Conservation (phyloP, 2,329 filamentous ascomycete species). For the Fusarium vanettenii region DNA sequence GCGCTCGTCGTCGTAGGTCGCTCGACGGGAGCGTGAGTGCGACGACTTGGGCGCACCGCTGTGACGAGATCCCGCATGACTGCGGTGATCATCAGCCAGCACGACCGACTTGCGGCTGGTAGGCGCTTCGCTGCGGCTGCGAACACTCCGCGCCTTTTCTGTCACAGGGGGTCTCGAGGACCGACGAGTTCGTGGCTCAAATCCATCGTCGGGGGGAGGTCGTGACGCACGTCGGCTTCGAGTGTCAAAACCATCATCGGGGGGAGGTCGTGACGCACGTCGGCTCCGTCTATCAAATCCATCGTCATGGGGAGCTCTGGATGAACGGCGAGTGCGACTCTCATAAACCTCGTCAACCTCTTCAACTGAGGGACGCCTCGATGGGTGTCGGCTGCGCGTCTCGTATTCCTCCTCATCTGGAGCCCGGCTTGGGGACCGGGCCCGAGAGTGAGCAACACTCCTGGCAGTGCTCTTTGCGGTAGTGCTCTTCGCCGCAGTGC, state of each 20-base stretch:
- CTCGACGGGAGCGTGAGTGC: slow-evolving; percentile 38
- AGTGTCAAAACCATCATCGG: slow-evolving; percentile 48
- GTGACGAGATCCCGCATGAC: slow-evolving; percentile 53
- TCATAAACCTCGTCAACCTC: slow-evolving; percentile 32
- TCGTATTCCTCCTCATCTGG: slow-evolving; percentile 48
- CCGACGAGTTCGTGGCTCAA: slow-evolving; percentile 54
- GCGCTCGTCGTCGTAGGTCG: slow-evolving; percentile 49
- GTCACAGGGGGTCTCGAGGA: slow-evolving; percentile 50
- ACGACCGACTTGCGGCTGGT: slow-evolving; percentile 41
- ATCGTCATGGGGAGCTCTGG: slow-evolving; percentile 24
- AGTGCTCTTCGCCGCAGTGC: slow-evolving; percentile 25
- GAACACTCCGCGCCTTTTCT: slow-evolving; percentile 44
- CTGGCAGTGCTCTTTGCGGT: slow-evolving; percentile 34
- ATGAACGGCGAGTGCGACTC: slow-evolving; percentile 37
- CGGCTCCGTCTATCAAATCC: slow-evolving; percentile 32
- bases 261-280: slow-evolving; percentile 27
- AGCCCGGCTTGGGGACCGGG: slow-evolving; percentile 44
- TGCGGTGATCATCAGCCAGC: slow-evolving; percentile 57
- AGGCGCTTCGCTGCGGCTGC: slow-evolving; percentile 55
- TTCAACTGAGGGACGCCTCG: slow-evolving; percentile 47
- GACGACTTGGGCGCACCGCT: slow-evolving; percentile 44
- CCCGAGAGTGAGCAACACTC: slow-evolving; percentile 35
- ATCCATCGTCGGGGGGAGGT: slow-evolving; percentile 44
- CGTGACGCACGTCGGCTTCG: slow-evolving; percentile 56
- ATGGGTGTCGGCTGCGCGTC: slow-evolving; percentile 53